Conservation (phyloP, 306 rosid species). For the Myrica gale region DNA sequence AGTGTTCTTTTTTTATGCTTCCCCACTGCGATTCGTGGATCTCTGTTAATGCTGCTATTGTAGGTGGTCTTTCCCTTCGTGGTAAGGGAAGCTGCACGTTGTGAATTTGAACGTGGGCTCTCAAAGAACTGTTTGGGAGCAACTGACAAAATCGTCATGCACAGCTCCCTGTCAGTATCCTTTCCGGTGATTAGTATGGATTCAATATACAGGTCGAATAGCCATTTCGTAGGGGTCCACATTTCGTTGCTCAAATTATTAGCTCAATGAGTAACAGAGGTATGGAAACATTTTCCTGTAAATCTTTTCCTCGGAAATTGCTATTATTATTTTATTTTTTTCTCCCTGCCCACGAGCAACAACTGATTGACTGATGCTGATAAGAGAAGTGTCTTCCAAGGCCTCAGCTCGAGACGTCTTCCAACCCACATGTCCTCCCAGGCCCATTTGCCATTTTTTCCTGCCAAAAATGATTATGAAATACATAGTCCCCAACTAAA, state of each 20-base stretch:
- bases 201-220: not conserved
- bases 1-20: constrained; percentile 19
- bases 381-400: not conserved
- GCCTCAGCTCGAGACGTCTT: not conserved
- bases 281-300: not conserved
- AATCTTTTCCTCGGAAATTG: too few species aligned
- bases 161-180: constrained; percentile 1
- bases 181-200: not conserved
- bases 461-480: not conserved
- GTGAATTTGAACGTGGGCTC: constrained; percentile 7
- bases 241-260: not conserved
- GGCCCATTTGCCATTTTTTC: not conserved
- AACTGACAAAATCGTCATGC: not conserved
- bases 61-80: constrained; percentile 17
- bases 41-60: constrained; percentile 14
- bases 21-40: constrained; percentile 6
- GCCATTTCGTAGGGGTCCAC: not conserved
- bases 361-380: too few species aligned
- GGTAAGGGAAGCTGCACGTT: constrained; percentile 40
- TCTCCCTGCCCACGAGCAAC: too few species aligned
- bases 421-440: not conserved
- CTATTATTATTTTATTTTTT: too few species aligned
- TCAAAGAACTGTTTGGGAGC: not conserved
- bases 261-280: not conserved
- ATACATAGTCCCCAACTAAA: not conserved